Evolutionary conservation across 495 filamentous ascomycete species (phyloP).

Genomic region (Penicillium turbatum): DNA sequence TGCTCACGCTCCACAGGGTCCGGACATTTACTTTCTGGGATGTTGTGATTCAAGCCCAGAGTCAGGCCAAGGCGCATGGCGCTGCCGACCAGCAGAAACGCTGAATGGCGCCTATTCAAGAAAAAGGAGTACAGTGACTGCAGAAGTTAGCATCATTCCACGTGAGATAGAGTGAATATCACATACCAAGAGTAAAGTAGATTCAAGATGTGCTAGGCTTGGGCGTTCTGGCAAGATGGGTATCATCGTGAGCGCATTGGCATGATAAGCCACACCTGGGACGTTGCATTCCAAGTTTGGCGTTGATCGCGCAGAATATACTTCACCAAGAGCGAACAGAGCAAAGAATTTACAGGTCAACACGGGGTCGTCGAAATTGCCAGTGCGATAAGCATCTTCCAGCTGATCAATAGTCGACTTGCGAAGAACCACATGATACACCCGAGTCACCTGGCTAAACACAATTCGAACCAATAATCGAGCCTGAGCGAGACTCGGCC

Average conservation of each 20-base stretch:
- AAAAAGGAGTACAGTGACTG: slow-evolving; percentile 33
- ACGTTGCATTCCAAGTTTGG: slow-evolving; percentile 16
- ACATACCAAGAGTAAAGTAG: slow-evolving; percentile 24
- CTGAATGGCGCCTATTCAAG: slow-evolving; percentile 32
- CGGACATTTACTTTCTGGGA: slow-evolving; percentile 27
- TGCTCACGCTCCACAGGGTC: slow-evolving; percentile 28
- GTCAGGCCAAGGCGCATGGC: slow-evolving; percentile 29
- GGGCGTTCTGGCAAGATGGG: slow-evolving; percentile 30
- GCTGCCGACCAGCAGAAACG: slow-evolving; percentile 25
- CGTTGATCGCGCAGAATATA: slow-evolving; percentile 23
- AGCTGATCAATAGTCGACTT: slow-evolving; percentile 25
- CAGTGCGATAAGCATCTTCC: slow-evolving; percentile 17
- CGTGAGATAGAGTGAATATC: too few relatives aligned
- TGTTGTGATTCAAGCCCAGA: slow-evolving; percentile 32
- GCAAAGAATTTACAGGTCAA: slow-evolving; percentile 30
- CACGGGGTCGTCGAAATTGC: slow-evolving; percentile 18
- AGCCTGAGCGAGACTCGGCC: slow-evolving; percentile 26
- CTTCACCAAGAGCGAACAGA: slow-evolving; percentile 31
- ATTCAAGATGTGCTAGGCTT: slow-evolving; percentile 25
- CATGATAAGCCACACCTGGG: slow-evolving; percentile 30
- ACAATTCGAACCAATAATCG: slow-evolving; percentile 25
- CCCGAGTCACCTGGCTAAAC: slow-evolving; percentile 26
- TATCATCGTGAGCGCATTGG: slow-evolving; percentile 29
- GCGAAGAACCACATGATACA: slow-evolving; percentile 29
- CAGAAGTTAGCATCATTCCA: background rate